These are phyloP conservation scores for Heimioporus retisporus DNA, from an alignment of 1,284 basidiomycete genomes.

Conservation along the genomic window DNA sequence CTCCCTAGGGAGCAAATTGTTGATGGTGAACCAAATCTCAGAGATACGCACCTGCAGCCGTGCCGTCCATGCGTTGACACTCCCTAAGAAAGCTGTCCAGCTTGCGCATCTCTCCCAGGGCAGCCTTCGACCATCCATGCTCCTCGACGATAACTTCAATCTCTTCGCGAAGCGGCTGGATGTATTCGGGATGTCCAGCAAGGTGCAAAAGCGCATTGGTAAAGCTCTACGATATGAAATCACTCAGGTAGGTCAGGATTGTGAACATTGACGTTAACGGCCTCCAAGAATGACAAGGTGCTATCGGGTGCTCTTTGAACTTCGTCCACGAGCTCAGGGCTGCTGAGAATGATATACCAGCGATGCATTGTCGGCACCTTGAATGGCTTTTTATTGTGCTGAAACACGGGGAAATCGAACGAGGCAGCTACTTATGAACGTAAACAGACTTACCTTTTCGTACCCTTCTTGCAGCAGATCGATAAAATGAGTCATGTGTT, in stretches of 20 bases:
- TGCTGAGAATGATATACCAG: conserved; percentile 56
- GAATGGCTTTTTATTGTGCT: conserved; percentile 29
- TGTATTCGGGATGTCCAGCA: conserved; percentile 49
- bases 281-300: conserved; percentile 11
- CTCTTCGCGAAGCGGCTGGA: conserved; percentile 54
- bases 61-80: conserved; percentile 46
- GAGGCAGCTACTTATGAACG: no score
- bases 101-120: conserved; percentile 52
- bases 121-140: conserved; percentile 54
- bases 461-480: conserved; percentile 29
- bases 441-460: conserved; percentile 14
- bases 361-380: conserved; percentile 50
- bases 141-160: conserved; percentile 48
- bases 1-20: conserved; percentile 32
- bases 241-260: background rate
- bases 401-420: no score
- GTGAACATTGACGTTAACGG: background rate
- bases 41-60: conserved; percentile 36
- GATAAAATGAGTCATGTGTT: conserved; percentile 11
- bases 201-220: conserved; percentile 49
- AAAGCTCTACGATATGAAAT: conserved; percentile 31
- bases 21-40: no score
- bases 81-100: conserved; percentile 61
- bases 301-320: conserved; percentile 52
- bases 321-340: conserved; percentile 51